Percentiles rank a stretch among this genome's conserved stretches.
Conservation (phyloP, 805 yeast genomes). For the Lipomyces orientalis region DNA sequence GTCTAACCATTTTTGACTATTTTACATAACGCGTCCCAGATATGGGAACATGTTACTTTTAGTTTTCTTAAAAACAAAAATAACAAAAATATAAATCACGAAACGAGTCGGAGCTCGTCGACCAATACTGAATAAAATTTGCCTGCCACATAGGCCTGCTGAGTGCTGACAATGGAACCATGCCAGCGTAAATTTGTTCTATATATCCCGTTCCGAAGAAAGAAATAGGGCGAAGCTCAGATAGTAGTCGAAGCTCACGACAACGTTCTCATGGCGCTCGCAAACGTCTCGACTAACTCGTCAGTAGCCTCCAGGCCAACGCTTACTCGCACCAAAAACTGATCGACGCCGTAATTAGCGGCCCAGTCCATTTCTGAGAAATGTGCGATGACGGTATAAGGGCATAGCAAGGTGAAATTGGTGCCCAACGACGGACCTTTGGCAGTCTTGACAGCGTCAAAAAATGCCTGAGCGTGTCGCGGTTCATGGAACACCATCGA, state of each 20-base stretch:
- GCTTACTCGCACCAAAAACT: conserved; percentile 73
- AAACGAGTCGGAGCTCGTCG: not conserved
- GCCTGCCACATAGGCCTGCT: not conserved
- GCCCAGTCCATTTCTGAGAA: conserved; percentile 77
- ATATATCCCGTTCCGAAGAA: not conserved
- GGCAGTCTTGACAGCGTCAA: conserved; percentile 65
- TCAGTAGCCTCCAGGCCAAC: conserved; percentile 77
- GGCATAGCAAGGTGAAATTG: conserved; percentile 82
- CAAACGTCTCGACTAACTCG: conserved; percentile 49
- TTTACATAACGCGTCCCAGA: not conserved
- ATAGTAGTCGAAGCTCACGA: not conserved
- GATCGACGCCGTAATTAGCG: conserved; percentile 77
- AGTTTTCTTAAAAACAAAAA: conserved; percentile 3
- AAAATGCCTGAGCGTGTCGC: conserved; percentile 67
- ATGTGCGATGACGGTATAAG: conserved; percentile 82
- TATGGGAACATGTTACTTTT: not conserved
- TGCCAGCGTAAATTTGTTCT: not conserved
- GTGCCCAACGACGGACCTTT: conserved; percentile 91
- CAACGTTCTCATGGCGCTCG: not conserved
- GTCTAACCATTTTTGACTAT: not conserved
- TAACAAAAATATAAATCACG: conserved; percentile 3
- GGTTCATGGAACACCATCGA: conserved; percentile 69
- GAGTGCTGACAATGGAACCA: not conserved
- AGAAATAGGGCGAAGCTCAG: not conserved
- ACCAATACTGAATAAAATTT: not conserved